These are phyloP conservation scores for Xylaria sp. DNA, from an alignment of 2,329 filamentous ascomycete species.

Conservation along the genomic window DNA sequence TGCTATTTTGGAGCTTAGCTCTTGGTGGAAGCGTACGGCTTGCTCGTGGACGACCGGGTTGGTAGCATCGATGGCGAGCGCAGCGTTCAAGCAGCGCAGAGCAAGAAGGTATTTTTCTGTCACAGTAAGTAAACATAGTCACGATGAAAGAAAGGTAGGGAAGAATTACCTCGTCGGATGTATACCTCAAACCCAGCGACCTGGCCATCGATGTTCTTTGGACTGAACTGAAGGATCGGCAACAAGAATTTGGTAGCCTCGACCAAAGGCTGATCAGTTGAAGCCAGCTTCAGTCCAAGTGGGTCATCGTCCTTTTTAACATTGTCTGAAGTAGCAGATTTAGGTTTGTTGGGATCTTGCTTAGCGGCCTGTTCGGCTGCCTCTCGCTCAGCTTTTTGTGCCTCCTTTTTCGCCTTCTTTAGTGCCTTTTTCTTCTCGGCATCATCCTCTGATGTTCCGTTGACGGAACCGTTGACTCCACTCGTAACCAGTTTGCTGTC, in stretches of 20 bases:
- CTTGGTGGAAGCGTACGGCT: constrained; percentile 69
- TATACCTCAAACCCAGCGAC: constrained; percentile 89
- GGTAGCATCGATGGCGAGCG: constrained; percentile 69
- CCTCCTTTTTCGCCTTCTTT: constrained; percentile 89
- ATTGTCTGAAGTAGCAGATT: constrained; percentile 64
- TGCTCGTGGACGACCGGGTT: constrained; percentile 80
- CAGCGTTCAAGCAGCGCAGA: constrained; percentile 80
- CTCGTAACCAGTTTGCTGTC: constrained; percentile 74
- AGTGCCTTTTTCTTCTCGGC: constrained; percentile 82
- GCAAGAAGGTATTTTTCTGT: constrained; percentile 87
- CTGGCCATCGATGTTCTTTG: constrained; percentile 81
- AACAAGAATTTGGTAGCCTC: constrained; percentile 86
- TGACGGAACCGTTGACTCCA: constrained; percentile 61
- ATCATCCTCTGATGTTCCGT: constrained; percentile 58
- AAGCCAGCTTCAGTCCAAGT: constrained; percentile 76
- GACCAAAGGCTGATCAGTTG: constrained; percentile 80
- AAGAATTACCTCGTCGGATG: constrained; percentile 74
- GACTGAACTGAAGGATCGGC: constrained; percentile 81
- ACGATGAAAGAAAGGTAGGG: not conserved
- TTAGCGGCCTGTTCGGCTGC: constrained; percentile 79
- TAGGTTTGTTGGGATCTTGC: constrained; percentile 81
- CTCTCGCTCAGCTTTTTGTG: constrained; percentile 73
- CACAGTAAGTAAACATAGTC: constrained; percentile 15
- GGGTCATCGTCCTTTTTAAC: constrained; percentile 95
- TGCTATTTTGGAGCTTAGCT: constrained; percentile 60